phyloP scores from a whole-genome alignment of 139 green algal species.

The Coelastrella sp. region DNA sequence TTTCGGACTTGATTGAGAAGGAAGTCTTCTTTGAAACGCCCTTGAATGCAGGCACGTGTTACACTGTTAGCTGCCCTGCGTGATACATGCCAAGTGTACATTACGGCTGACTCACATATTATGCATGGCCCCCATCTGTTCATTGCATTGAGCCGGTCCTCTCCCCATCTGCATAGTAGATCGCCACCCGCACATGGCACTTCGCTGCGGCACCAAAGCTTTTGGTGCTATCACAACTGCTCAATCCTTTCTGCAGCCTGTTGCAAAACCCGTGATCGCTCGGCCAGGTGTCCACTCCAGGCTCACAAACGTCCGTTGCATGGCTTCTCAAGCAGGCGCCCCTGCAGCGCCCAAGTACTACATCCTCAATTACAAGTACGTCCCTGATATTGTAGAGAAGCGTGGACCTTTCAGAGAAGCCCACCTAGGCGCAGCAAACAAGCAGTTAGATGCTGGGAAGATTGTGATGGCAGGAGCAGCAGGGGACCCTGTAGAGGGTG shows the following conservation, averaged over 20 bases:
- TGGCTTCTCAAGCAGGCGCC: constrained; percentile 31
- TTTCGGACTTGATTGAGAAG: no score
- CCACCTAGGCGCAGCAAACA: constrained; percentile 71
- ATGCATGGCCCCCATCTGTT: no score
- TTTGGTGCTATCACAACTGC: not conserved
- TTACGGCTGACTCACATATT: no score
- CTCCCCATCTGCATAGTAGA: not conserved
- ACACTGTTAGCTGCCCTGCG: no score
- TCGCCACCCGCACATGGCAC: constrained; percentile 7
- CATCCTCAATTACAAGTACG: constrained; percentile 43
- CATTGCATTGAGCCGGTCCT: not conserved
- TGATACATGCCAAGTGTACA: no score
- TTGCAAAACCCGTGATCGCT: not conserved
- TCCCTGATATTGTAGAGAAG: constrained; percentile 84
- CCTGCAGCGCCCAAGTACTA: constrained; percentile 13
- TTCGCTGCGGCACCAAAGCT: constrained; percentile 11
- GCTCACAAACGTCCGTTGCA: not conserved
- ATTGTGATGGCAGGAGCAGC: constrained; percentile 78
- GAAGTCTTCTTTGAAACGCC: no score
- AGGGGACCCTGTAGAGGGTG: constrained; percentile 71
- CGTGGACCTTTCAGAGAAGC: constrained; percentile 68
- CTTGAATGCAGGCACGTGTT: no score
- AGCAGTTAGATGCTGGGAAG: constrained; percentile 73
- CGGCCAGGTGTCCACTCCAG: not conserved
- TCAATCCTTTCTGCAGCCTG: not conserved